Base-by-base conservation (phyloP, 169 alveolate species). In the Plasmodium yoelii region DNA sequence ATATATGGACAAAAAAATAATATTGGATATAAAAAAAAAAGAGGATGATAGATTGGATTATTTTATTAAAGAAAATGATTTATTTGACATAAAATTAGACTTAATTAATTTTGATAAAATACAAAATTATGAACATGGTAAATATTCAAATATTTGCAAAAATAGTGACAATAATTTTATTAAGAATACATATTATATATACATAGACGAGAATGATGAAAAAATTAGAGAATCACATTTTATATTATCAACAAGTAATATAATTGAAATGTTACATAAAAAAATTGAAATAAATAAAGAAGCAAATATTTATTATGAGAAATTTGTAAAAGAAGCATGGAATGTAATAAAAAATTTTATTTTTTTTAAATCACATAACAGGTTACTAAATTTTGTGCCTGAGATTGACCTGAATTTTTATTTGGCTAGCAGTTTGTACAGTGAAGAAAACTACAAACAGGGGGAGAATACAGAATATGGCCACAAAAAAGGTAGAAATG, bases 361-460 rank as follows among this genome's bases (percentile, higher is more conserved):
- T 86, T 70, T 68, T 6, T 57, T 56, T 1, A 55, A 34, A 53
- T 12, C 65, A 13, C 24, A n/a, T 9, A 68, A 28, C 26, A 42
- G 87, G n/a, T 47, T 64, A n/a, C 34, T 86, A 59, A 24, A 19
- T 9, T 86, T 69, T 57, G 59, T 13, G 42, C 91, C 91, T 10
- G 91, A 86, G 61, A 53, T 86, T 18, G 87, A 86, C 18, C 44
- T 86, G 49, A 86, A 86, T 51, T 86, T 86, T 69, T 86, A 69
- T 42, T 70, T 86, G 46, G 91, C 91, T 59, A 86, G 87, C 46
- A 57, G 91, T 59, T 49, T 86, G 15, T 86, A 86, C 65, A 86
- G 60, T 63, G 57, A 59, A 44, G 18, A 51, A 18, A 86, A 86
- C 71, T 86, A 86, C 65, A 86, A 86, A 71, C 18, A 47, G 53